Base-by-base conservation (phyloP, 495 filamentous ascomycete species). In the Xylaria nigripes region DNA sequence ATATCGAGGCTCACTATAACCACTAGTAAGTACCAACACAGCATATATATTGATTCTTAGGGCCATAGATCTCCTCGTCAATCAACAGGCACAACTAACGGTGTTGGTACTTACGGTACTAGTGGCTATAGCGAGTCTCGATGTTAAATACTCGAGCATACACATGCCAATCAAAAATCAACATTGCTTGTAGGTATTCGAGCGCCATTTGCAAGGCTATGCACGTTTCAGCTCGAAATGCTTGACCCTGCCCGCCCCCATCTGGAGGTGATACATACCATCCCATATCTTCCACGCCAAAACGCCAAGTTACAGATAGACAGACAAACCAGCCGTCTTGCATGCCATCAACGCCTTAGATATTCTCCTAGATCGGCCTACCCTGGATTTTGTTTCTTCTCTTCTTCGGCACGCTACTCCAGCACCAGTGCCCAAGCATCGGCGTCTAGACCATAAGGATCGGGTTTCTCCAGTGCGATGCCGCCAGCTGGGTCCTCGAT, bases 401-500 rank as follows among this genome's bases (percentile, higher is more conserved):
- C 16, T 18, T 13, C n/a, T 19, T 29, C 21, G 19, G 18, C 21
- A 15, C 22, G 2, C 12, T 34, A 34, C 22, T 32, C 51, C 6
- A 23, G 4, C 15, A 54, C 13, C 10, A 42, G 9, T 1, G 1
- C n/a, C 54, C 54, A 57, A 1, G 42, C 42, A 13, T 56, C 60
- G 1, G 30, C 54, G 12, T 57, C 50, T 2, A 34, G 36, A 5
- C 12, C 23, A 45, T 48, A 58, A 3, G 36, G 38, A 25, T 57
- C 54, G 40, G 48, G 59, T 45, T 56, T 59, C 40, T 50, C 32
- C 7, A 27, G n/a, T 2, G 42, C 56, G 29, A 38, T 59, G 6
- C 32, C 52, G 15, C 58, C 42, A 2, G 55, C 53, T 5, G 55
- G 58, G n/a, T 67, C 61, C 41, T 63, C 57, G 45, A 67, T 45